phyloP scores from a whole-genome alignment of 371 early-diverging fungal genomes.

The Spraguea lophii region DNA sequence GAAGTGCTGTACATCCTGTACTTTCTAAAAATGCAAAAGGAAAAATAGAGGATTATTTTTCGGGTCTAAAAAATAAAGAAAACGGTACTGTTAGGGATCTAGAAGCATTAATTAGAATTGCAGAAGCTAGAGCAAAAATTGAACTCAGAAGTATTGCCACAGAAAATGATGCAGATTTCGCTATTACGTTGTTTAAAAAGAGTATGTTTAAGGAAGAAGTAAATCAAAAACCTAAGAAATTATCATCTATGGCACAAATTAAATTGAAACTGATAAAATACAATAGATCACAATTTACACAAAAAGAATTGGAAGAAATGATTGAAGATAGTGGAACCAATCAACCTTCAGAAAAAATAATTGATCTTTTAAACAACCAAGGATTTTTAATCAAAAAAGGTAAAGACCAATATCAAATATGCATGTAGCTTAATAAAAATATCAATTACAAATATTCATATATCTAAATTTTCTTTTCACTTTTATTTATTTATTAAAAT shows the following conservation, averaged over 20 bases:
- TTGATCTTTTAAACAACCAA: slow-evolving; percentile 28
- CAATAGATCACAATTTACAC: neutral
- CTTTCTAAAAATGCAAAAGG: slow-evolving; percentile 33
- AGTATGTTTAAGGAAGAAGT: slow-evolving; percentile 2
- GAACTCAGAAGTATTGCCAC: slow-evolving; percentile 28
- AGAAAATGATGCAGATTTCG: slow-evolving; percentile 29
- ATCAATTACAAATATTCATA: too few relatives aligned
- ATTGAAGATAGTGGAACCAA: slow-evolving; percentile 3
- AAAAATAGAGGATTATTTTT: slow-evolving; percentile 20
- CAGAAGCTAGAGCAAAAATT: slow-evolving; percentile 40
- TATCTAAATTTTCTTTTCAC: too few relatives aligned
- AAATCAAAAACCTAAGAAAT: slow-evolving; percentile 2
- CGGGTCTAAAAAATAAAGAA: slow-evolving; percentile 8
- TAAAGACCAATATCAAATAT: slow-evolving; percentile 18
- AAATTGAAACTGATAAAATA: slow-evolving; percentile 1
- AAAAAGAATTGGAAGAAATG: slow-evolving; percentile 7
- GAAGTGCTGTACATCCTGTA: slow-evolving; percentile 29
- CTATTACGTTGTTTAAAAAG: slow-evolving; percentile 29
- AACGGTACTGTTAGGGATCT: slow-evolving; percentile 25
- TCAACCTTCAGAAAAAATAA: slow-evolving; percentile 5
- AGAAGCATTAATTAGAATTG: slow-evolving; percentile 30
- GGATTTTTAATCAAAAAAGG: slow-evolving; percentile 32
- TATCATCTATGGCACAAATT: slow-evolving; percentile 6
- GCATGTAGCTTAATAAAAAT: too few relatives aligned
- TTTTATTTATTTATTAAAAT: too few relatives aligned